Evolutionary conservation across 176 grass and related monocot genomes (phyloP).

Genomic region (Oryza nivara): DNA sequence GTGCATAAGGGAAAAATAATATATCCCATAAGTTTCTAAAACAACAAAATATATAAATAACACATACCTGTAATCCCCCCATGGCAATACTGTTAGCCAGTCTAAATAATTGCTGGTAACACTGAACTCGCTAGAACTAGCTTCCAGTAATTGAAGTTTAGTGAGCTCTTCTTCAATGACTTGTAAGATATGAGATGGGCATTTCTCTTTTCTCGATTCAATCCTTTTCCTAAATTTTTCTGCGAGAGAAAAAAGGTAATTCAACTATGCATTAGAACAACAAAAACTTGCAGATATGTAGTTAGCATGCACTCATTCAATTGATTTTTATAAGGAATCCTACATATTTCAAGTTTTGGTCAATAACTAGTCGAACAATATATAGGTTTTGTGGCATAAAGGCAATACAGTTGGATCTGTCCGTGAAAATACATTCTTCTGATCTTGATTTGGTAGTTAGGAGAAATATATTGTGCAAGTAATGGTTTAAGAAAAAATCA

Average conservation of each 20-base stretch:
- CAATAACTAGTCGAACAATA: not conserved
- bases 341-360: not conserved
- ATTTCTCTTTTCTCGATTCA: conserved; percentile 90
- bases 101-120: conserved; percentile 99
- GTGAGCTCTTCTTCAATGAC: conserved; percentile 97
- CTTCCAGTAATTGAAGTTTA: conserved; percentile 86
- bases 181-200: conserved; percentile 89
- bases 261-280: not conserved
- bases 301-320: not conserved
- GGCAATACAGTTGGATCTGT: conserved; percentile 43
- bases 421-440: not conserved
- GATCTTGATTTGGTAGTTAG: not conserved
- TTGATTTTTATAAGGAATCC: not conserved
- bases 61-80: conserved; percentile 95
- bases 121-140: conserved; percentile 94
- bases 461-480: not conserved
- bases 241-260: conserved; percentile 44
- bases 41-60: conserved; percentile 10
- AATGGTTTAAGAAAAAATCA: not conserved
- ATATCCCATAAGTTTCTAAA: conserved; percentile 8
- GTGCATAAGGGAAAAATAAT: not conserved
- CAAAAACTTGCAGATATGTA: not conserved
- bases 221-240: conserved; percentile 96
- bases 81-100: conserved; percentile 93
- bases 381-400: not conserved